Evolutionary conservation across 352 stramenopile species (phyloP).

Genomic region (Globisporangium polare): DNA sequence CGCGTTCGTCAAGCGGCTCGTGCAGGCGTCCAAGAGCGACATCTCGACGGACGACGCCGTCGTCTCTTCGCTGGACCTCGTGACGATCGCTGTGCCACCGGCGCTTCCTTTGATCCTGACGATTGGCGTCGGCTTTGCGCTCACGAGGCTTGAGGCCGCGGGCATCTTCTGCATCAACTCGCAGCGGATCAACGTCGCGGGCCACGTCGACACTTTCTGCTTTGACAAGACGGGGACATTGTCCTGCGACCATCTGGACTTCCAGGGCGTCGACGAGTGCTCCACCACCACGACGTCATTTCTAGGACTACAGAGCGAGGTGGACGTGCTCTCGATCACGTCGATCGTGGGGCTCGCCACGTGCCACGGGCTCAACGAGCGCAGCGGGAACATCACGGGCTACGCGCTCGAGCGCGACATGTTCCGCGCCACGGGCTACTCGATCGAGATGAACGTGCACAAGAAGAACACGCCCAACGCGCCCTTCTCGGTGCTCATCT

Average conservation of each 20-base stretch:
- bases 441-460: constrained; percentile 50
- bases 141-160: constrained; percentile 37
- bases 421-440: constrained; percentile 64
- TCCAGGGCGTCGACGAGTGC: constrained; percentile 69
- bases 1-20: constrained; percentile 51
- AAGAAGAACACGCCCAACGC: constrained; percentile 37
- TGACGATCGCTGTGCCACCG: constrained; percentile 60
- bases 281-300: constrained; percentile 29
- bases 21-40: constrained; percentile 28
- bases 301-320: constrained; percentile 53
- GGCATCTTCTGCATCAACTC: constrained; percentile 72
- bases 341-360: constrained; percentile 61
- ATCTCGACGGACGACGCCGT: constrained; percentile 18
- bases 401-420: constrained; percentile 74
- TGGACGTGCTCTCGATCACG: constrained; percentile 62
- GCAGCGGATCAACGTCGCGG: constrained; percentile 63
- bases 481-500: constrained; percentile 62
- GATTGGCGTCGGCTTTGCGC: constrained; percentile 50
- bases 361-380: constrained; percentile 61
- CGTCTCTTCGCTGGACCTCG: constrained; percentile 42
- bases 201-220: constrained; percentile 72
- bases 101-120: constrained; percentile 56
- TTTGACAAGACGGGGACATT: constrained; percentile 85
- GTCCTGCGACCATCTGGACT: constrained; percentile 67
- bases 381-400: constrained; percentile 44